Conservation (phyloP, 169 alveolate genomes). For the Plasmodium coatneyi region DNA sequence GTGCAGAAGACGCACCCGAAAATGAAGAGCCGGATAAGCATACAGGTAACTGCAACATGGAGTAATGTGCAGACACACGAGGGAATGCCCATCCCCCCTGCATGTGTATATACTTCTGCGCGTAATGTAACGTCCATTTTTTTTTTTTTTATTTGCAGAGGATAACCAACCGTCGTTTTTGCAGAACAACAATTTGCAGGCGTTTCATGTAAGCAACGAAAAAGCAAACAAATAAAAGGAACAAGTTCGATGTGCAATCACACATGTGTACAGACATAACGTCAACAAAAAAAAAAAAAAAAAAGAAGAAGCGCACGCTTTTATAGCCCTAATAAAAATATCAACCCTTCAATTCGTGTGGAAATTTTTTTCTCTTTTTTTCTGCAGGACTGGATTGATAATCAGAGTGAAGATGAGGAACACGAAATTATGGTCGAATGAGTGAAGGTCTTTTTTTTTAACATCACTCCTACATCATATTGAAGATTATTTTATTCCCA, state of each 20-base stretch:
- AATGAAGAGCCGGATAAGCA: conserved; percentile 14
- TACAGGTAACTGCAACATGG: conserved; percentile 10
- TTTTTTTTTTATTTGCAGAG: conserved; percentile 30
- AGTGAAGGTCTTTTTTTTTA: background rate
- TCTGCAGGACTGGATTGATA: conserved; percentile 74
- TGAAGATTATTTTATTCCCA: background rate
- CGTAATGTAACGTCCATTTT: background rate
- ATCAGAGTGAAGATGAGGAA: conserved; percentile 77
- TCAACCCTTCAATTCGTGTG: background rate
- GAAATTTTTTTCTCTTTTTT: background rate
- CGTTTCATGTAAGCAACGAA: conserved; percentile 68
- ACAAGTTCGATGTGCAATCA: background rate
- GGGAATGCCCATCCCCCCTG: background rate
- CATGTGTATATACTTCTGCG: background rate
- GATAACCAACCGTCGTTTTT: conserved; percentile 30
- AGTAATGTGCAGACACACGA: background rate
- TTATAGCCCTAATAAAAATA: conserved; percentile 12
- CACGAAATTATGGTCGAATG: conserved; percentile 73
- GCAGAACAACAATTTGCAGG: conserved; percentile 34
- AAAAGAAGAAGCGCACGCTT: background rate
- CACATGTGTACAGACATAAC: background rate
- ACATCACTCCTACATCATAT: background rate
- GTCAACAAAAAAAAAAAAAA: conserved; percentile 13
- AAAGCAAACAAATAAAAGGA: conserved; percentile 14
- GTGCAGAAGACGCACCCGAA: background rate